Percentiles rank a stretch among this genome's conserved stretches.
Evolutionary conservation across 192 early-diverging fungal species (phyloP).

Genomic region (Coemansia sp.): DNA sequence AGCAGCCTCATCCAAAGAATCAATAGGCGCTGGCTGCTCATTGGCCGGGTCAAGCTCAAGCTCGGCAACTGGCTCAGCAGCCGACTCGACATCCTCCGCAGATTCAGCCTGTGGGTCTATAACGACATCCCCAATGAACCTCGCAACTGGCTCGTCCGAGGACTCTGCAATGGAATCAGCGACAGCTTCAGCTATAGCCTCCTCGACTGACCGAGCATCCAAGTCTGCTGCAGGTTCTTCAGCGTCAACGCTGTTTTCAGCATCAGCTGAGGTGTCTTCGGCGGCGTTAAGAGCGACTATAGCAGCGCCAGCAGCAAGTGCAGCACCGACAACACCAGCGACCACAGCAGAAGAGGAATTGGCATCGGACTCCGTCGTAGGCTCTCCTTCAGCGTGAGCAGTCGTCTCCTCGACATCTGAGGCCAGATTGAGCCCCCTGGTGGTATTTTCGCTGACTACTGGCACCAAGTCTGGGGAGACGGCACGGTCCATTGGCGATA

Average conservation of each 20-base stretch:
- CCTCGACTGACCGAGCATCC: slow-evolving; percentile 3
- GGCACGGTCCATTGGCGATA: slow-evolving; percentile 6
- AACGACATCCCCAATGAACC: background rate
- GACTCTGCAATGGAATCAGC: slow-evolving; percentile 1
- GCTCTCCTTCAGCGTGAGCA: background rate
- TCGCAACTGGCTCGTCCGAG: background rate
- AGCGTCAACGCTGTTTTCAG: background rate
- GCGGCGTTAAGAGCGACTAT: background rate
- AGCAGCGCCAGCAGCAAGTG: background rate
- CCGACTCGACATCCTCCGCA: background rate
- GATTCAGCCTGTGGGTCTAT: background rate
- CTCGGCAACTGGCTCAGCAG: background rate
- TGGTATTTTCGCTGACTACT: background rate
- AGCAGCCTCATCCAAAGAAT: background rate
- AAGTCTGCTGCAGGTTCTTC: background rate
- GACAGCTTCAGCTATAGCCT: slow-evolving; percentile 12
- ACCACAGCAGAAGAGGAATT: background rate
- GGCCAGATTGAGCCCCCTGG: background rate
- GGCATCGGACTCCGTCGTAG: background rate
- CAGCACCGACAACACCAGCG: background rate
- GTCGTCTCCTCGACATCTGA: background rate
- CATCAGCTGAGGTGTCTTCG: background rate
- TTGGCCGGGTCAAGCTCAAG: background rate
- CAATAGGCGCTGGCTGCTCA: background rate
- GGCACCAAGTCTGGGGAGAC: background rate